phyloP scores from a whole-genome alignment of 2,329 filamentous ascomycete genomes.

The Fusarium concolor region DNA sequence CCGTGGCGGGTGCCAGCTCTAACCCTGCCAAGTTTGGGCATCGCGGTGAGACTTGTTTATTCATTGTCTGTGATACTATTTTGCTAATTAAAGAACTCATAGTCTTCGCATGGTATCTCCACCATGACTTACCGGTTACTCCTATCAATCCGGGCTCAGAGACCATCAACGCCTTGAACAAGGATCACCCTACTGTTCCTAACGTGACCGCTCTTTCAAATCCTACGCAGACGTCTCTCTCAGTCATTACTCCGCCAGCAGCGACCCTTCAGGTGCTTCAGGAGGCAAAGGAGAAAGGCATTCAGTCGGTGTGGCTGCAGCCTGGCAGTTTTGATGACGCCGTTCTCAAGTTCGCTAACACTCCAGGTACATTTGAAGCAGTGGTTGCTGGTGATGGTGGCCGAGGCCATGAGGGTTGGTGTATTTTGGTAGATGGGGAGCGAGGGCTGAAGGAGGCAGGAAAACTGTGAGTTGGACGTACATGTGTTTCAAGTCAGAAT shows the following conservation, averaged over 20 bases:
- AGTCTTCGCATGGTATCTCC: slow-evolving; percentile 93
- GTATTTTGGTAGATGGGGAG: slow-evolving; percentile 87
- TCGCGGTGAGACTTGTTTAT: slow-evolving; percentile 69
- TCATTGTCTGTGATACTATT: not conserved
- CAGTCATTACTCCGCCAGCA: slow-evolving; percentile 86
- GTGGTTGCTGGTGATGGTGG: slow-evolving; percentile 76
- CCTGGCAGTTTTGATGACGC: slow-evolving; percentile 87
- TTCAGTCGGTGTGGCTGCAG: slow-evolving; percentile 87
- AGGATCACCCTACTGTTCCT: slow-evolving; percentile 71
- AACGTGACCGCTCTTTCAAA: slow-evolving; percentile 73
- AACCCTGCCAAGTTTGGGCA: slow-evolving; percentile 89
- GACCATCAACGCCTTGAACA: slow-evolving; percentile 69
- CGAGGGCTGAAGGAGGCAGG: slow-evolving; percentile 67
- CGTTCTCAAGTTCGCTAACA: slow-evolving; percentile 75
- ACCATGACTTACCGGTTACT: slow-evolving; percentile 78
- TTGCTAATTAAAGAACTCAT: slow-evolving; percentile 14
- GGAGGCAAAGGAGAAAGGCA: slow-evolving; percentile 79
- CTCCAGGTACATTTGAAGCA: slow-evolving; percentile 71
- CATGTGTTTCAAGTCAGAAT: not conserved
- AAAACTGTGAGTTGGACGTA: slow-evolving; percentile 55
- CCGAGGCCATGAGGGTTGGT: slow-evolving; percentile 80
- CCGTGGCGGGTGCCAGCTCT: slow-evolving; percentile 89
- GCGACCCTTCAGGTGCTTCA: slow-evolving; percentile 79
- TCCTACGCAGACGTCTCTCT: slow-evolving; percentile 79
- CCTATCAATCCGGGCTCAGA: slow-evolving; percentile 83